These are phyloP conservation scores for Fusarium duplospermum DNA, from an alignment of 2,329 filamentous ascomycete genomes.

Conservation along the genomic window DNA sequence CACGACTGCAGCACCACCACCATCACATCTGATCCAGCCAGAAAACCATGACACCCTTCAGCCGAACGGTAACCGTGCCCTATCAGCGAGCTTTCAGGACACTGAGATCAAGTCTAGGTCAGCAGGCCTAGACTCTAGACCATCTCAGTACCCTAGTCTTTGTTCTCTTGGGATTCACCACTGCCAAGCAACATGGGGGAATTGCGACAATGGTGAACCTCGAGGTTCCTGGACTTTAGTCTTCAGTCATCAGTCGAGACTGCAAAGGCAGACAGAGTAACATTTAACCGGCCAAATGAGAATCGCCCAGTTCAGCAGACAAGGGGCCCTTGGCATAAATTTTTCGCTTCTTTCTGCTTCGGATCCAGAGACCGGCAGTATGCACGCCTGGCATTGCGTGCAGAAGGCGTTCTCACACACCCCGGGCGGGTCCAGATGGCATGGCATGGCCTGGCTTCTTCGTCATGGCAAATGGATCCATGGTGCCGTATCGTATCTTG, in stretches of 20 bases:
- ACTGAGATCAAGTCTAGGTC: conserved; percentile 21
- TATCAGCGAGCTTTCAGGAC: conserved; percentile 12
- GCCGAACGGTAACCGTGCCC: conserved; percentile 1
- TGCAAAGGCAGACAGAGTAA: conserved; percentile 5
- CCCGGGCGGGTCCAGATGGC: neutral
- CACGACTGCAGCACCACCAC: conserved; percentile 27
- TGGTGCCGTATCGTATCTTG: neutral
- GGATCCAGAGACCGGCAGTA: conserved; percentile 22
- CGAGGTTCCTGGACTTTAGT: conserved; percentile 5
- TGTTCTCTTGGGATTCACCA: conserved; percentile 14
- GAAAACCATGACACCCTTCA: neutral
- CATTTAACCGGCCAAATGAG: conserved; percentile 40
- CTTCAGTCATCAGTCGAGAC: conserved; percentile 17
- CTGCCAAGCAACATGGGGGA: conserved; percentile 10
- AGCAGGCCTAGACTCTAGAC: conserved; percentile 15
- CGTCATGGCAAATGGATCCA: neutral
- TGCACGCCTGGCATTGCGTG: conserved; percentile 8
- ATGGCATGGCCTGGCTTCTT: neutral
- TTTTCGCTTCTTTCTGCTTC: conserved; percentile 12
- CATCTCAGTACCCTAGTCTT: conserved; percentile 20
- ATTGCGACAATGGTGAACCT: conserved; percentile 1
- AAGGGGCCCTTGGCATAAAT: conserved; percentile 16
- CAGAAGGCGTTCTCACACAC: conserved; percentile 4
- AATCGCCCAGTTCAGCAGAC: conserved; percentile 1
- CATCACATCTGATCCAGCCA: conserved; percentile 18